Conservation (phyloP, 1,284 basidiomycete species). For the Puccinia hordei region DNA sequence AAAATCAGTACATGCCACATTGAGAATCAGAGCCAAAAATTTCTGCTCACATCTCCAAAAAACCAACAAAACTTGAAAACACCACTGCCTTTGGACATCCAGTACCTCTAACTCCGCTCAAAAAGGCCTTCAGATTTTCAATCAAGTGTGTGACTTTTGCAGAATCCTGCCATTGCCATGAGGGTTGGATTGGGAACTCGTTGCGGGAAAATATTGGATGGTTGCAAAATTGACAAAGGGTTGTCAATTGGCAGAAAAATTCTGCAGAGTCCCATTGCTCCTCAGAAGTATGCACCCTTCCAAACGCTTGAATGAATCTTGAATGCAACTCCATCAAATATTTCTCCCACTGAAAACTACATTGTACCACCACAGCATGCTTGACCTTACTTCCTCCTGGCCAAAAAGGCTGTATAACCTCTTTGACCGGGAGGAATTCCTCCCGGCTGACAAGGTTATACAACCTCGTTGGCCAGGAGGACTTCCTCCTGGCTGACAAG, state of each 20-base stretch:
- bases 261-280: background rate
- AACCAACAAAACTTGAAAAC: conserved; percentile 1
- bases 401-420: background rate
- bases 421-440: too few relatives aligned
- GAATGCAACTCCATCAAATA: background rate
- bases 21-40: too few relatives aligned
- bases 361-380: background rate
- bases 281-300: background rate
- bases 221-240: background rate
- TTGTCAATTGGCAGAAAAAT: conserved; percentile 1
- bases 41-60: background rate
- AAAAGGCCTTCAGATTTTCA: background rate
- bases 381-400: background rate
- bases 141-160: background rate
- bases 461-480: too few relatives aligned
- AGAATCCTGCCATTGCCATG: conserved; percentile 7
- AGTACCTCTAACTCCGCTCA: background rate
- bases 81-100: background rate
- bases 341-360: background rate
- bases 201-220: background rate
- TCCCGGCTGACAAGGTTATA: too few relatives aligned
- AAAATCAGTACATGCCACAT: too few relatives aligned
- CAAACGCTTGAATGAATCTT: background rate
- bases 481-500: too few relatives aligned
- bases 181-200: background rate